Percentiles rank a stretch among this genome's conserved stretches.
Conservation (phyloP, 2,329 filamentous ascomycete genomes). For the Botrytis fabae region DNA sequence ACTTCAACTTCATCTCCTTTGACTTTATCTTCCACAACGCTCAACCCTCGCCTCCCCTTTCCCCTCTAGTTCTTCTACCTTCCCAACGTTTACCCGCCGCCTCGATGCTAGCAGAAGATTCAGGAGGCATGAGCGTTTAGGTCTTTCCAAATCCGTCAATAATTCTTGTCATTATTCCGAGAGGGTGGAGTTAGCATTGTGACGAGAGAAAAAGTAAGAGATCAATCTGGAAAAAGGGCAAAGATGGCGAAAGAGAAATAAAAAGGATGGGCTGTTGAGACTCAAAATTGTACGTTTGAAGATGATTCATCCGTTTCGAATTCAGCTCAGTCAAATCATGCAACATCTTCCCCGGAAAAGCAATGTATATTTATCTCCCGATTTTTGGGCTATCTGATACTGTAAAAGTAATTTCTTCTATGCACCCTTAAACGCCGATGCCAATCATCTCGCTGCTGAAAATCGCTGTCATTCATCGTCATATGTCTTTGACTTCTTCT, state of each 20-base stretch:
- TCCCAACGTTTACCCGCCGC: not conserved
- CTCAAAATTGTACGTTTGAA: not conserved
- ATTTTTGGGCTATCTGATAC: not conserved
- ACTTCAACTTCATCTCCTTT: not conserved
- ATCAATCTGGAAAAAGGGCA: not conserved
- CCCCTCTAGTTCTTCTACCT: slow-evolving; percentile 8
- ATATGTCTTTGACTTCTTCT: not conserved
- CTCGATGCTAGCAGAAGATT: not conserved
- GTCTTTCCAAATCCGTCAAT: not conserved
- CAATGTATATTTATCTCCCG: not conserved
- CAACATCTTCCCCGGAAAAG: slow-evolving; percentile 10
- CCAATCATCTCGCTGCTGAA: not conserved
- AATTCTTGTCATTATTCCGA: not conserved
- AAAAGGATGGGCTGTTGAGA: too few relatives aligned
- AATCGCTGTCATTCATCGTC: slow-evolving; percentile 6
- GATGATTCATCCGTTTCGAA: slow-evolving; percentile 5
- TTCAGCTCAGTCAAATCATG: not conserved
- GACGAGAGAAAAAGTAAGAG: not conserved
- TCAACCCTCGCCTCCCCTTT: slow-evolving; percentile 3
- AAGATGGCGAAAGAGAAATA: not conserved
- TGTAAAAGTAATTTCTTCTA: slow-evolving; percentile 15
- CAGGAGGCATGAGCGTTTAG: slow-evolving; percentile 4
- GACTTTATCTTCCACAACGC: not conserved
- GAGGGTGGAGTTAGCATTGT: not conserved
- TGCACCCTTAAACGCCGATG: slow-evolving; percentile 12